Evolutionary conservation across 805 yeast species (phyloP), one percentile per base, ranked within the genome.

Genomic region (Kodamaea leandrae): DNA sequence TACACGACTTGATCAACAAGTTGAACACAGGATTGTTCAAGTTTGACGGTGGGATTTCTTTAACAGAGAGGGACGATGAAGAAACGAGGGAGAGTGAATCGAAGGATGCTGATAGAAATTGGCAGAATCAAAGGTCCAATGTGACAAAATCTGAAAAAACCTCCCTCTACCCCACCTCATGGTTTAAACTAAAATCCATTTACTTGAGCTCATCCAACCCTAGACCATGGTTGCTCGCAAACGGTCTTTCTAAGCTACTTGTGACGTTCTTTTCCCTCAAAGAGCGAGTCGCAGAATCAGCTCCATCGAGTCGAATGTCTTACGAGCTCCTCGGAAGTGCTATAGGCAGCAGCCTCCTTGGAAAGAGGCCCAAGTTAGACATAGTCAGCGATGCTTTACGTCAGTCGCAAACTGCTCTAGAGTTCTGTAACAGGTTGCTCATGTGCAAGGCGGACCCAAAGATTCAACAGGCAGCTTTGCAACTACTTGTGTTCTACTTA

Each of bases 221-320:
- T 32, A 48, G 44, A 6, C 55, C 66, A 0, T 78, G 83, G 83
- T 52, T 77, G 9, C 46, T 66, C 3, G 39, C 61, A 1, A 39
- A 53, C 6, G 78, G 76, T 0, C 20, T 70, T 6, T 41, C 60
- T 1, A 60, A 51, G 28, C 46, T 76, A 2, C 21, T 73, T 0
- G 28, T 40, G 1, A 36, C 60, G 2, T 74, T 59, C 41, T 73
- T 57, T 44, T 36, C 38, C 3, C 41, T 66, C 23, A 60, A 59
- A 38, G 29, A 26, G 24, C 14, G 18, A 10, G 32, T n/a, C 33
- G 35, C 28, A n/a, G 26, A 26, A 18, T 6, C 30, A 7, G 20
- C 13, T 18, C 19, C 20, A 18, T 18, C n/a, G 17, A 36, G 39
- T 19, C 21, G 18, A 15, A 18, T 36, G 27, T 27, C 39, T 4